Conservation (phyloP, 352 stramenopile genomes). For the Phytophthora litchii region DNA sequence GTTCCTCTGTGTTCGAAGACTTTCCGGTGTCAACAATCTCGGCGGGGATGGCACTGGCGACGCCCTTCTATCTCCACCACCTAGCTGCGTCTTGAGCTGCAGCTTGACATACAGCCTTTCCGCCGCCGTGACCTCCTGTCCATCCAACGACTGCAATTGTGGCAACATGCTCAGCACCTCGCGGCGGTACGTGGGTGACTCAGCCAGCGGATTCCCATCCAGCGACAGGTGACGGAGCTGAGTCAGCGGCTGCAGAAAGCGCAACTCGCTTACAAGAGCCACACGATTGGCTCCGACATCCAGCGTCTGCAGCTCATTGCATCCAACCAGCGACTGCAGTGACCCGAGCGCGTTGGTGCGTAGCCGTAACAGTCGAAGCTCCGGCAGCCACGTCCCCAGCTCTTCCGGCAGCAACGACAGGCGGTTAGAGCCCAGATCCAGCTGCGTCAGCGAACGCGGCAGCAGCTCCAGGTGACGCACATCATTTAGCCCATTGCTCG, state of each 20-base stretch:
- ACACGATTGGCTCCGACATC: constrained; percentile 53
- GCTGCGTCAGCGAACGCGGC: constrained; percentile 44
- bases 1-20: constrained; percentile 12
- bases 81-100: constrained; percentile 45
- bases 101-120: constrained; percentile 58
- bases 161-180: constrained; percentile 66
- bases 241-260: constrained; percentile 50
- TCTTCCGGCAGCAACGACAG: constrained; percentile 45
- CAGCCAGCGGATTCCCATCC: constrained; percentile 65
- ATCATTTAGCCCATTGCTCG: constrained; percentile 57
- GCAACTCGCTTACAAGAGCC: constrained; percentile 59
- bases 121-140: constrained; percentile 44
- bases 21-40: constrained; percentile 30
- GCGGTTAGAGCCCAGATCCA: constrained; percentile 69
- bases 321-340: constrained; percentile 41
- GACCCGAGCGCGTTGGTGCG: constrained; percentile 65
- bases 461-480: constrained; percentile 59
- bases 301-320: constrained; percentile 41
- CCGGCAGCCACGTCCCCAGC: constrained; percentile 38
- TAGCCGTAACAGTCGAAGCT: constrained; percentile 56
- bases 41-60: constrained; percentile 12
- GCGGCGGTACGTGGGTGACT: constrained; percentile 41
- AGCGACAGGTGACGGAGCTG: constrained; percentile 51
- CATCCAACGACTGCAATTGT: constrained; percentile 56
- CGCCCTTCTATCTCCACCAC: not conserved